Evolutionary conservation across 2,329 filamentous ascomycete species (phyloP).

Genomic region (Trichoderma semiorbis): DNA sequence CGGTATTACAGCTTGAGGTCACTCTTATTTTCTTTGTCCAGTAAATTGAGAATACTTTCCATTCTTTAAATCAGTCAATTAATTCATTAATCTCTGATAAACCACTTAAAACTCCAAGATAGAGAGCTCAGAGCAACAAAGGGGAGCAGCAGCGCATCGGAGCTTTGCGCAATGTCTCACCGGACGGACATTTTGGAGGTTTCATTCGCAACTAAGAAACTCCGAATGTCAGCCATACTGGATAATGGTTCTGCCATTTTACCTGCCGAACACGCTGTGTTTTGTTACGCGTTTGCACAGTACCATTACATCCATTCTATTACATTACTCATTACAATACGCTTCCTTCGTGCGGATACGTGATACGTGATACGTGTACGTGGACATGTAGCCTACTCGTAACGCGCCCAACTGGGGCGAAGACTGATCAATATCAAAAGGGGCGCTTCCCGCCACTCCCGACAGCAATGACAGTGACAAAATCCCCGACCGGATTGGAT

Average conservation of each 20-base stretch:
- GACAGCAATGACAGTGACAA: neutral
- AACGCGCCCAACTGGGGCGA: neutral
- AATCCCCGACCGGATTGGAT: neutral
- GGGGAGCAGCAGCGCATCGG: neutral
- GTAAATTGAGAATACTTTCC: neutral
- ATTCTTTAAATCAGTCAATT: neutral
- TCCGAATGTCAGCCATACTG: neutral
- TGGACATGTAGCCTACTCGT: neutral
- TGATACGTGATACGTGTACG: neutral
- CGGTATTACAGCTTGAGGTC: too few relatives aligned
- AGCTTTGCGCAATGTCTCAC: neutral
- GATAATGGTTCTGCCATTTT: neutral
- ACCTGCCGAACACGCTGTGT: neutral
- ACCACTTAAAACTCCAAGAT: too few relatives aligned
- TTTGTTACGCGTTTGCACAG: neutral
- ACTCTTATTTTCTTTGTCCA: too few relatives aligned
- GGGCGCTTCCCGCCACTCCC: neutral
- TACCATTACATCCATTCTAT: neutral
- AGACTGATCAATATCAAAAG: neutral
- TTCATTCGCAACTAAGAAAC: neutral
- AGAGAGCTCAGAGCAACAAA: neutral
- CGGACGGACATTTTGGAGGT: neutral
- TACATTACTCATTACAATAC: neutral
- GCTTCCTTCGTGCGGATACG: neutral
- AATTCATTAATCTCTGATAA: neutral